Percentiles rank a stretch among this genome's conserved stretches.
Evolutionary conservation across 75 land plant genomes (phyloP).

Genomic region (Selaginella tamariscina): DNA sequence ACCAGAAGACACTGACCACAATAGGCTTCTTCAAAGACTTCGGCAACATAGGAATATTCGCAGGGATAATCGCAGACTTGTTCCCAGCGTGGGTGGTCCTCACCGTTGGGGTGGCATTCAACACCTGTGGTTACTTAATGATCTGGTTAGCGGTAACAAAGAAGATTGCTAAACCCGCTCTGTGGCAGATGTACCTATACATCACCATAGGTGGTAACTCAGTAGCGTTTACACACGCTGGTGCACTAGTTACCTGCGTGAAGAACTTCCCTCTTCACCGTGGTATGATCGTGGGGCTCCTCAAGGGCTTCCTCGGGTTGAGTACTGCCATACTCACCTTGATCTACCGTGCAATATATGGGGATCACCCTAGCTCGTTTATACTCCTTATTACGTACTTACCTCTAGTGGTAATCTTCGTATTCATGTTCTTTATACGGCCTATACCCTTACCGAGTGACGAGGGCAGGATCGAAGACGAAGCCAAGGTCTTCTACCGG

Average conservation of each 20-base stretch:
- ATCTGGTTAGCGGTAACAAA: constrained; percentile 21
- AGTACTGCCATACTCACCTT: constrained; percentile 5
- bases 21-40: constrained; percentile 25
- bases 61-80: constrained; percentile 19
- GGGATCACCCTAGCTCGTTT: constrained; percentile 1
- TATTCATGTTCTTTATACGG: constrained; percentile 4
- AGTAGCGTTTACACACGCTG: constrained; percentile 22
- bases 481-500: not conserved
- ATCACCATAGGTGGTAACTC: constrained; percentile 23
- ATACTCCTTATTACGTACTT: not conserved
- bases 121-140: constrained; percentile 13
- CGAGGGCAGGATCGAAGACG: constrained; percentile 3
- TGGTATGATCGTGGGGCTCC: constrained; percentile 7
- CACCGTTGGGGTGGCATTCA: constrained; percentile 15
- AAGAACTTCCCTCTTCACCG: constrained; percentile 18
- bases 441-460: not conserved
- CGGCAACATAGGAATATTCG: constrained; percentile 15
- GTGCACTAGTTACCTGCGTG: constrained; percentile 23
- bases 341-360: constrained; percentile 2
- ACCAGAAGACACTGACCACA: constrained; percentile 19
- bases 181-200: constrained; percentile 25
- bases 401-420: not conserved
- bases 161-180: constrained; percentile 9
- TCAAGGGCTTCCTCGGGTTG: constrained; percentile 5
- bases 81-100: constrained; percentile 25